Evolutionary conservation across 495 filamentous ascomycete species (phyloP).

Genomic region (Stereocaulon alpinum): DNA sequence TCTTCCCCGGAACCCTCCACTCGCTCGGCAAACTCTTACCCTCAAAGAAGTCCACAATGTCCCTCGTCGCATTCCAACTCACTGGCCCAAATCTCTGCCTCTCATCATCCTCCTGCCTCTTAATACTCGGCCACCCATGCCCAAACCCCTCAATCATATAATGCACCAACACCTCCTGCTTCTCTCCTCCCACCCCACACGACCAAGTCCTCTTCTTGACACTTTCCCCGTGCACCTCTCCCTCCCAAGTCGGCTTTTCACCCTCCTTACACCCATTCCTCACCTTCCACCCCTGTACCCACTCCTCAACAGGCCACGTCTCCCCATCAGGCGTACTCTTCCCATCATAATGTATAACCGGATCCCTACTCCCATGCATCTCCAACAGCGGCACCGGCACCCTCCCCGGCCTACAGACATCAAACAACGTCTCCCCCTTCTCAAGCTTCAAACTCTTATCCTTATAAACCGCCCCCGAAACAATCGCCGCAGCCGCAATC

Average conservation of each 20-base stretch:
- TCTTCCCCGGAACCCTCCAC: too few relatives aligned
- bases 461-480: conserved; percentile 3
- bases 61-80: not conserved
- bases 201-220: conserved; percentile 5
- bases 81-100: conserved; percentile 1
- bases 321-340: conserved; percentile 6
- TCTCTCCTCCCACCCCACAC: not conserved
- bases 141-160: not conserved
- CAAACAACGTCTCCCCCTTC: not conserved
- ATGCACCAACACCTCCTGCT: conserved; percentile 5
- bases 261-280: not conserved
- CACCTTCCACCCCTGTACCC: not conserved
- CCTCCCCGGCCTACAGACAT: not conserved
- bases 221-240: not conserved
- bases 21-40: not conserved
- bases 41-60: not conserved
- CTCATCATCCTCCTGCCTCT: conserved; percentile 3
- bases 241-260: not conserved
- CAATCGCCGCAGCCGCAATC: not conserved
- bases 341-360: conserved; percentile 1
- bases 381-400: not conserved
- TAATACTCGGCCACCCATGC: conserved; percentile 3
- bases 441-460: not conserved
- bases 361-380: not conserved
- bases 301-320: not conserved